These are phyloP conservation scores for Lipomyces chichibuensis DNA, from an alignment of 805 yeast species.

Conservation along the genomic window DNA sequence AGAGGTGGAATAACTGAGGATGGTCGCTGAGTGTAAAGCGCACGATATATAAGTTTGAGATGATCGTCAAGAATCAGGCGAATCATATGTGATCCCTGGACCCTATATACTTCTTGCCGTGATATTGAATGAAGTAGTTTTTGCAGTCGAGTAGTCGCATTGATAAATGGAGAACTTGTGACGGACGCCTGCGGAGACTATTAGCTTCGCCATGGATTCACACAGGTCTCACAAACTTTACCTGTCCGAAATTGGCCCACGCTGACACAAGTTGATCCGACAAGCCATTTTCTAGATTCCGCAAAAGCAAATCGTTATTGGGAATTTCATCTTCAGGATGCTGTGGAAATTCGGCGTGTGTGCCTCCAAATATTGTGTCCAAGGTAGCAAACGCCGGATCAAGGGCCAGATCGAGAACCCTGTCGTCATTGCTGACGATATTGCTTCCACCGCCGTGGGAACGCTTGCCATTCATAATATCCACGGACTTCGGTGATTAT, in stretches of 20 bases:
- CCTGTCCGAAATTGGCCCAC: conserved; percentile 24
- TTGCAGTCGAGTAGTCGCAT: conserved; percentile 10
- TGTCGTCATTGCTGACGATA: neutral
- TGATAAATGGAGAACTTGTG: conserved; percentile 13
- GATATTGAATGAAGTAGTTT: conserved; percentile 7
- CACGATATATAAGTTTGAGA: conserved; percentile 67
- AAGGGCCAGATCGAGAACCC: conserved; percentile 11
- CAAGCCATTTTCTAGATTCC: conserved; percentile 23
- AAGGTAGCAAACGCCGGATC: conserved; percentile 22
- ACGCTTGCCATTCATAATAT: neutral
- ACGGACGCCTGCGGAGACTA: conserved; percentile 13
- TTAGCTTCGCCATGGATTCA: neutral
- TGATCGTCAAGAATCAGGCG: conserved; percentile 59
- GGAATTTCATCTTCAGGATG: neutral
- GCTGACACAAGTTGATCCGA: conserved; percentile 21
- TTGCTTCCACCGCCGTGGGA: neutral
- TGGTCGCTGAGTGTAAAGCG: conserved; percentile 61
- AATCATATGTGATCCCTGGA: conserved; percentile 44
- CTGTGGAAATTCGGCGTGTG: neutral
- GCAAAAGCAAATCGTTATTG: neutral
- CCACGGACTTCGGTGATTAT: neutral
- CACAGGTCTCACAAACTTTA: conserved; percentile 5
- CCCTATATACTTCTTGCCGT: neutral
- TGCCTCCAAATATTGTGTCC: conserved; percentile 3
- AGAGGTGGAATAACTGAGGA: conserved; percentile 64